A percentile compares a stretch with the other conserved stretches of the same genome.
Conservation (phyloP, 202 grass and related monocot species). For the Schoenoplectus triqueter region DNA sequence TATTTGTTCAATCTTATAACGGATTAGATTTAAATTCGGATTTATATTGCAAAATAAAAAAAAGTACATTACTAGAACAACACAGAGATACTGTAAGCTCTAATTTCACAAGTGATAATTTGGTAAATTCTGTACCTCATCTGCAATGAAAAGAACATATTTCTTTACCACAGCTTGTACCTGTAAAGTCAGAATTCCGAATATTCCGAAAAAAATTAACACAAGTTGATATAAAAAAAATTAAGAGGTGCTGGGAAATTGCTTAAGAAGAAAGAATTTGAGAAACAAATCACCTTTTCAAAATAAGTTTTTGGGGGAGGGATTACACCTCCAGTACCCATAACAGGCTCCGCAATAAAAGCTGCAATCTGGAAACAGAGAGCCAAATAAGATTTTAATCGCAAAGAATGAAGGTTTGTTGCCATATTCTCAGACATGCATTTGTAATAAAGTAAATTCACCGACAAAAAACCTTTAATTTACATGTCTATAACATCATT, state of each 20-base stretch:
- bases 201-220: slow-evolving; percentile 31
- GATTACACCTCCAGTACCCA: slow-evolving; percentile 97
- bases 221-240: slow-evolving; percentile 29
- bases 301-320: slow-evolving; percentile 96
- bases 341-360: slow-evolving; percentile 94
- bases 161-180: slow-evolving; percentile 89
- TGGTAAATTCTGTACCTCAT: slow-evolving; percentile 64
- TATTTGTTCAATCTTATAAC: too few species aligned
- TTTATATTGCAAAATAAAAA: slow-evolving; percentile 28
- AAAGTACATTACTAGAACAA: neutral
- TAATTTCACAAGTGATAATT: slow-evolving; percentile 21
- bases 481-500: neutral
- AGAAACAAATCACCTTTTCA: slow-evolving; percentile 65
- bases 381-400: slow-evolving; percentile 23
- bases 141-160: slow-evolving; percentile 97
- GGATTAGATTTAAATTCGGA: too few species aligned
- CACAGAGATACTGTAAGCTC: neutral
- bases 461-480: neutral
- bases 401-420: neutral
- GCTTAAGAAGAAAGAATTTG: neutral
- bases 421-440: neutral
- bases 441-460: neutral
- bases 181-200: slow-evolving; percentile 47
- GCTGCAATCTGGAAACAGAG: slow-evolving; percentile 73
- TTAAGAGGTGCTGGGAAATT: slow-evolving; percentile 9